Conservation (phyloP, 257 asterid genomes). For the Buddleja alternifolia region DNA sequence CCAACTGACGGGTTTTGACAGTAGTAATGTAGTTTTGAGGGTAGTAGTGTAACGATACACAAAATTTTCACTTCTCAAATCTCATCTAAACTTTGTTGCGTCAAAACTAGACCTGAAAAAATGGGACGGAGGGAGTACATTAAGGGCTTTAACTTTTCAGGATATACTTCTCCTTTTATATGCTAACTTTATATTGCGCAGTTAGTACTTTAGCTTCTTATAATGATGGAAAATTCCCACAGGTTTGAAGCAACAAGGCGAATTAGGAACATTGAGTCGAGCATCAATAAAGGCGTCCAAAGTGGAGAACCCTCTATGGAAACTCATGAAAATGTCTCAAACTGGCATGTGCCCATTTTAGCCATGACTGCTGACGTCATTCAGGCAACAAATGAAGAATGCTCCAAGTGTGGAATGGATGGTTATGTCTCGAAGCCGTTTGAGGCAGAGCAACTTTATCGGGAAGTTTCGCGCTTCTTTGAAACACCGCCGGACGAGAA, state of each 20-base stretch:
- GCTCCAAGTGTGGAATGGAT: conserved; percentile 73
- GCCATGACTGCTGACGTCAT: conserved; percentile 99
- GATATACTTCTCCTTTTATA: too few relatives aligned
- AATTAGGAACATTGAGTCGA: conserved; percentile 62
- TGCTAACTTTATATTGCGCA: too few relatives aligned
- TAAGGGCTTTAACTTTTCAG: too few relatives aligned
- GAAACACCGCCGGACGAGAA: conserved; percentile 38
- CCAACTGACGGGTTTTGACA: too few relatives aligned
- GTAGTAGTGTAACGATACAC: too few relatives aligned
- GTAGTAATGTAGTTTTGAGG: too few relatives aligned
- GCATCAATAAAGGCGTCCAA: conserved; percentile 44
- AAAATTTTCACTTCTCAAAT: too few relatives aligned
- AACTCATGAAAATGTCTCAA: conserved; percentile 45
- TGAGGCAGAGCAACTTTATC: conserved; percentile 90
- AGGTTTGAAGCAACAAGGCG: conserved; percentile 84
- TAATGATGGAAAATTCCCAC: conserved; percentile 6
- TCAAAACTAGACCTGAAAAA: too few relatives aligned
- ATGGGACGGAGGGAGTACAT: too few relatives aligned
- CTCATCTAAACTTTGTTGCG: too few relatives aligned
- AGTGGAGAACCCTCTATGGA: conserved; percentile 51
- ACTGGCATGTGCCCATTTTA: conserved; percentile 87
- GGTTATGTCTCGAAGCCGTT: conserved; percentile 95
- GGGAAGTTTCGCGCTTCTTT: conserved; percentile 82
- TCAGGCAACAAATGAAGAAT: conserved; percentile 81
- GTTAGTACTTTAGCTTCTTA: not conserved